phyloP scores from a whole-genome alignment of 2,329 filamentous ascomycete species.

The Berkeleyomyces rouxiae region DNA sequence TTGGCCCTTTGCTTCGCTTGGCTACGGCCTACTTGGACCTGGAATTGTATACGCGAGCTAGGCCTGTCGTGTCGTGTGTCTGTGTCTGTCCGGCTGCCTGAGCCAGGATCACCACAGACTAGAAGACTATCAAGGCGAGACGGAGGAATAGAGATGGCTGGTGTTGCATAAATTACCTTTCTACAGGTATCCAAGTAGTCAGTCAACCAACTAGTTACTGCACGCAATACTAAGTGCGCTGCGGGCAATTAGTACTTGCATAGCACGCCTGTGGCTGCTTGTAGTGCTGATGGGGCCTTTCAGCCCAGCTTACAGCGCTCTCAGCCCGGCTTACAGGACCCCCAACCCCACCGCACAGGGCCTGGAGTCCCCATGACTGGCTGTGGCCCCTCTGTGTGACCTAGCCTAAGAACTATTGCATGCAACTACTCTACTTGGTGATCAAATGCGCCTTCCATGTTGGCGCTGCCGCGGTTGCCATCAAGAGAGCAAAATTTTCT shows the following conservation, averaged over 20 bases:
- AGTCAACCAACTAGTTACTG: no score
- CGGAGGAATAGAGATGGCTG: neutral
- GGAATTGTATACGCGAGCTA: no score
- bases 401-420: neutral
- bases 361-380: neutral
- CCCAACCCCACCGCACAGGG: neutral
- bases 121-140: neutral
- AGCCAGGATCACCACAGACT: neutral
- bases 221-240: neutral
- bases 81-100: neutral
- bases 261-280: neutral
- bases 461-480: neutral
- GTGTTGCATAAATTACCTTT: neutral
- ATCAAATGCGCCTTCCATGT: neutral
- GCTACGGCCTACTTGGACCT: no score
- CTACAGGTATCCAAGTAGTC: no score
- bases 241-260: neutral
- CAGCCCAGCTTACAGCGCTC: no score
- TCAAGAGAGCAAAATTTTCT: constrained; percentile 3
- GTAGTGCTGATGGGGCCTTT: no score
- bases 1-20: no score
- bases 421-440: neutral
- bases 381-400: neutral
- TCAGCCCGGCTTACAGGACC: neutral
- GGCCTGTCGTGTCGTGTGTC: neutral